Base-by-base conservation (phyloP, 2,329 filamentous ascomycete genomes). In the Hymenoscyphus repandus region DNA sequence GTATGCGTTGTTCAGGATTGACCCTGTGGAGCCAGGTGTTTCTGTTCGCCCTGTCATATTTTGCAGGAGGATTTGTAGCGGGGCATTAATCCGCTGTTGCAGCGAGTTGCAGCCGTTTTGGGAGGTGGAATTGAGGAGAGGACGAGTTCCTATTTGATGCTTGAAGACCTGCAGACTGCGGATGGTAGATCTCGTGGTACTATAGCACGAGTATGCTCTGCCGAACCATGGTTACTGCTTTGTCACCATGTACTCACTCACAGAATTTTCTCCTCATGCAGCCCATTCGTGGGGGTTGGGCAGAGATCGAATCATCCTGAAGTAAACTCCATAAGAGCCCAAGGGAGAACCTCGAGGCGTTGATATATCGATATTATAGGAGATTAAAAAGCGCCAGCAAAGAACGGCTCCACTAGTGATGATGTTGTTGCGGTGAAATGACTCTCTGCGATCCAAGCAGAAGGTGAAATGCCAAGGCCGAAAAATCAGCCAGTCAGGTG, bases 11-110 rank as follows among this genome's bases (percentile, higher is more conserved):
- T 52, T 48, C 40, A 36, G 47, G 49, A 36, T 49, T 32, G 33
- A 33, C 31, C 44, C 40, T 40, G 43, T 53, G 48, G 47, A 57
- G 51, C 51, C 41, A 57, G 52, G 53, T 56, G 54, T 60, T 59
- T 60, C 56, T 54, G 44, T 40, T 49, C 45, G 40, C 57, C 48
- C 53, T 47, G 34, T 20, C 18, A 22, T 33, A 39, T 20, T 45
- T 34, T 34, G 20, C 13, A 38, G 34, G 10, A 13, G 12, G 20
- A 22, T 6, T 15, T 36, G 13, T 33, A 40, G 50, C 32, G 27
- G 45, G n/a, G 37, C 11, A 12, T 44, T 51, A 20, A 20, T 51
- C 49, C 49, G 45, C 20, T 13, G 15, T 22, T 49, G 46, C 31
- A 49, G 20, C 41, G 36, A 18, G 15, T 22, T 49, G 46, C 31